phyloP scores from a whole-genome alignment of 2,329 filamentous ascomycete genomes.

The Aspergillus uvarum region DNA sequence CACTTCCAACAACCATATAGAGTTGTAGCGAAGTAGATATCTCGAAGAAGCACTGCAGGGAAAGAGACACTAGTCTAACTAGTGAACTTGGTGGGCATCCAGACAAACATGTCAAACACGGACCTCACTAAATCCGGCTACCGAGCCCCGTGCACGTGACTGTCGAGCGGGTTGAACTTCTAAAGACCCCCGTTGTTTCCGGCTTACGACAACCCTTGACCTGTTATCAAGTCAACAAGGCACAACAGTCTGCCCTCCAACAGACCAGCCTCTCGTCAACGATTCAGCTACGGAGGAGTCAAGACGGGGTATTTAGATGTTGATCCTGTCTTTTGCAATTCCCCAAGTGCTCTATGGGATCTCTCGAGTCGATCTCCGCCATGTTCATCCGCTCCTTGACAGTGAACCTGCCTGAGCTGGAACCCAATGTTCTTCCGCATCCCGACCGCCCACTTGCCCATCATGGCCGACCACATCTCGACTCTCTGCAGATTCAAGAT shows the following conservation, averaged over 20 bases:
- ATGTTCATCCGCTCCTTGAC: conserved; percentile 1
- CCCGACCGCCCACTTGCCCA: conserved; percentile 13
- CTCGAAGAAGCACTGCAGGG: too few species aligned
- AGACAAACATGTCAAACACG: neutral
- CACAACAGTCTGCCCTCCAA: conserved; percentile 1
- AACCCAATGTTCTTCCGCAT: conserved; percentile 4
- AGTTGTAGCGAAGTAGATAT: too few species aligned
- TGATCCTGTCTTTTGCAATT: neutral
- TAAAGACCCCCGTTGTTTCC: neutral
- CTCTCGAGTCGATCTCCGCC: neutral
- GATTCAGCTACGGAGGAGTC: neutral
- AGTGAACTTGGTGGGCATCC: neutral
- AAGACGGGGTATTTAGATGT: neutral
- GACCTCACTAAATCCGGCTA: neutral
- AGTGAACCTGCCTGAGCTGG: conserved; percentile 3
- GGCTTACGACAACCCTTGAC: conserved; percentile 12
- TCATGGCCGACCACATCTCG: conserved; percentile 7
- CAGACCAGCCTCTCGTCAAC: neutral
- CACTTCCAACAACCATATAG: too few species aligned
- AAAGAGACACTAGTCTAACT: neutral
- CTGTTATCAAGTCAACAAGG: conserved; percentile 17
- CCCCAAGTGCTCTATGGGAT: neutral
- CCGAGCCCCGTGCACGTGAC: neutral
- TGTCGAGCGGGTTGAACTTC: neutral
- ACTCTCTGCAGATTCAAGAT: neutral